phyloP scores from a whole-genome alignment of 371 early-diverging fungal species.

The Mucor saturninus region DNA sequence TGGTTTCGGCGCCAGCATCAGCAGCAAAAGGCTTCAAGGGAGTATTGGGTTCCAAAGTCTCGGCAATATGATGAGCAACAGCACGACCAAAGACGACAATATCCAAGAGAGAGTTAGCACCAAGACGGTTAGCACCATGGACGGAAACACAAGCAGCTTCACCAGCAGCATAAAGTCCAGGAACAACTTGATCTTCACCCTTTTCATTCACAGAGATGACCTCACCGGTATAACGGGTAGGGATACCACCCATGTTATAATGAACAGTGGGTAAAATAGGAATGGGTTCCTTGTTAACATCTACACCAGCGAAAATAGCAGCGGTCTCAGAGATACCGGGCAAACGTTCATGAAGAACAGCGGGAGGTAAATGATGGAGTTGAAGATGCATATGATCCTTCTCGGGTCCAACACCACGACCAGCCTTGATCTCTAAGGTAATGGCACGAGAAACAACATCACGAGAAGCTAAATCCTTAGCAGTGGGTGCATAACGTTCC shows the following conservation, averaged over 20 bases:
- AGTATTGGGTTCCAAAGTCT: slow-evolving; percentile 84
- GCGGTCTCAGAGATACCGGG: slow-evolving; percentile 99
- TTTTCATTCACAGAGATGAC: slow-evolving; percentile 79
- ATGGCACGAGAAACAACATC: slow-evolving; percentile 98
- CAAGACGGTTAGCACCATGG: slow-evolving; percentile 98
- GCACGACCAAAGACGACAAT: slow-evolving; percentile 98
- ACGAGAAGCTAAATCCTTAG: slow-evolving; percentile 97
- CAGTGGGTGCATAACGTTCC: slow-evolving; percentile 98
- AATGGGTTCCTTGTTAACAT: slow-evolving; percentile 98
- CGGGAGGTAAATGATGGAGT: slow-evolving; percentile 94
- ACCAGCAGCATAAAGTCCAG: slow-evolving; percentile 95
- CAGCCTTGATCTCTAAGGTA: slow-evolving; percentile 98
- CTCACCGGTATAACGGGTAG: slow-evolving; percentile 96
- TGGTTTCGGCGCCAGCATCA: slow-evolving; percentile 85
- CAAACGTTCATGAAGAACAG: slow-evolving; percentile 91
- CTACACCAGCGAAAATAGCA: slow-evolving; percentile 96
- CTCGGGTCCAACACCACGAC: slow-evolving; percentile 96
- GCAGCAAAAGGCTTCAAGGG: slow-evolving; percentile 84
- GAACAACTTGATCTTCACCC: slow-evolving; percentile 83
- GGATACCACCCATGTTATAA: slow-evolving; percentile 99
- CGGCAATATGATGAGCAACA: slow-evolving; percentile 92
- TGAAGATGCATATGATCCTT: slow-evolving; percentile 97
- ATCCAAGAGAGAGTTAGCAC: slow-evolving; percentile 96
- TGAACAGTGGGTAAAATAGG: slow-evolving; percentile 99
- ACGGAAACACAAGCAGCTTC: slow-evolving; percentile 94